These are phyloP conservation scores for Globomyces pollinis-pini DNA, from an alignment of 192 early-diverging fungal species.

Conservation along the genomic window DNA sequence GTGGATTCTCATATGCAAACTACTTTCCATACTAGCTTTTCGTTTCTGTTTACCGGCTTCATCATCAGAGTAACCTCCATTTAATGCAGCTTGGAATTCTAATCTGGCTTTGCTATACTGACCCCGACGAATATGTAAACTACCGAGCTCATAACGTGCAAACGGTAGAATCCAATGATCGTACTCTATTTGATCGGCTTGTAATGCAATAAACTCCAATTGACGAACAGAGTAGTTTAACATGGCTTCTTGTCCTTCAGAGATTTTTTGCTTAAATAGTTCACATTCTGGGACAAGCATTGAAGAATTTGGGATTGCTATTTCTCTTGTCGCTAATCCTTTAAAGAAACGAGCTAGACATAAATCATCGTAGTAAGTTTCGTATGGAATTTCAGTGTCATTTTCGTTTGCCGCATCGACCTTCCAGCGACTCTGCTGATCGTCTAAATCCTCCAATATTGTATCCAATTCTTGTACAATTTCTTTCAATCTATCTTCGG, in stretches of 20 bases:
- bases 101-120: constrained; percentile 25
- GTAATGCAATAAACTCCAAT: constrained; percentile 19
- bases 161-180: constrained; percentile 48
- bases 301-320: constrained; percentile 23
- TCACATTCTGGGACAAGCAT: constrained; percentile 16
- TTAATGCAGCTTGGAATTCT: constrained; percentile 38
- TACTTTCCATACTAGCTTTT: constrained; percentile 33
- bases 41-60: constrained; percentile 17
- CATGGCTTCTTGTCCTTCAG: not conserved
- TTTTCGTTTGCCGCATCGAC: constrained; percentile 13
- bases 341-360: constrained; percentile 66
- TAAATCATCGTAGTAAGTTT: constrained; percentile 69
- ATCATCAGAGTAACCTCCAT: constrained; percentile 31
- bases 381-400: constrained; percentile 39
- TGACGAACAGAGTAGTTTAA: constrained; percentile 20
- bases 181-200: constrained; percentile 26
- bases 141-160: constrained; percentile 36
- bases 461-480: constrained; percentile 38
- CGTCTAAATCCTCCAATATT: constrained; percentile 38
- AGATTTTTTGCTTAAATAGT: not conserved
- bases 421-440: constrained; percentile 3
- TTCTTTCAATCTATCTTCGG: constrained; percentile 30
- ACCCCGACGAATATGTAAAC: constrained; percentile 23
- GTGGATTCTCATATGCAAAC: constrained; percentile 32
- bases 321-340: constrained; percentile 55